Evolutionary conservation across 163 green algal species (phyloP).

Genomic region (Scenedesmus sp.): DNA sequence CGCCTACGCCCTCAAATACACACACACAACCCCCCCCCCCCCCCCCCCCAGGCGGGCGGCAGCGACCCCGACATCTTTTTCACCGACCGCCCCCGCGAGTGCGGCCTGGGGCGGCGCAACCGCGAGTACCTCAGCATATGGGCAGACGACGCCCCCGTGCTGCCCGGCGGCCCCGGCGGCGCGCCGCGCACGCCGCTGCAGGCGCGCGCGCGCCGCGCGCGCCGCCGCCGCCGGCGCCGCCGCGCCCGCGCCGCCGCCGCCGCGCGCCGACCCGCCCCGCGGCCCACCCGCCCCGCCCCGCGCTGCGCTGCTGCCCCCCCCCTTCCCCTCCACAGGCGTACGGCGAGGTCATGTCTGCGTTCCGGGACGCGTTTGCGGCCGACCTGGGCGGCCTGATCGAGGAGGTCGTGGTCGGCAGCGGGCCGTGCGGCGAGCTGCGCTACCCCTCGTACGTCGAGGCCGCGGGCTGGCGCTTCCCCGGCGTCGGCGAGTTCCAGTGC

Average conservation of each 20-base stretch:
- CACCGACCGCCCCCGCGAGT: constrained; percentile 74
- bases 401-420: constrained; percentile 92
- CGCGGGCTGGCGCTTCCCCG: constrained; percentile 96
- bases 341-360: constrained; percentile 87
- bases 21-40: too few relatives aligned
- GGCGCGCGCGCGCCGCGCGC: too few relatives aligned
- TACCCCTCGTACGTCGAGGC: constrained; percentile 95
- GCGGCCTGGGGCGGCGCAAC: constrained; percentile 79
- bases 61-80: constrained; percentile 95
- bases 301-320: background rate
- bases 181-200: constrained; percentile 68
- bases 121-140: constrained; percentile 90
- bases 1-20: too few relatives aligned
- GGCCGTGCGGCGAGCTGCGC: constrained; percentile 92
- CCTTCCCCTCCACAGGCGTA: constrained; percentile 85
- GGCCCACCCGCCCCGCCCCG: too few relatives aligned
- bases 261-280: too few relatives aligned
- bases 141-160: constrained; percentile 71
- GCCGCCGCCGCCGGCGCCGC: constrained; percentile 66
- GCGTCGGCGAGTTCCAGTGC: constrained; percentile 98
- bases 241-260: constrained; percentile 62
- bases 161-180: constrained; percentile 46
- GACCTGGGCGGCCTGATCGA: constrained; percentile 71
- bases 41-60: constrained; percentile 57
- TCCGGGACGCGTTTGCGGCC: constrained; percentile 54